Percentiles rank a stretch among this genome's conserved stretches.
These are phyloP conservation scores for Penicillium sp. DNA, from an alignment of 2,329 filamentous ascomycete species.

Conservation along the genomic window DNA sequence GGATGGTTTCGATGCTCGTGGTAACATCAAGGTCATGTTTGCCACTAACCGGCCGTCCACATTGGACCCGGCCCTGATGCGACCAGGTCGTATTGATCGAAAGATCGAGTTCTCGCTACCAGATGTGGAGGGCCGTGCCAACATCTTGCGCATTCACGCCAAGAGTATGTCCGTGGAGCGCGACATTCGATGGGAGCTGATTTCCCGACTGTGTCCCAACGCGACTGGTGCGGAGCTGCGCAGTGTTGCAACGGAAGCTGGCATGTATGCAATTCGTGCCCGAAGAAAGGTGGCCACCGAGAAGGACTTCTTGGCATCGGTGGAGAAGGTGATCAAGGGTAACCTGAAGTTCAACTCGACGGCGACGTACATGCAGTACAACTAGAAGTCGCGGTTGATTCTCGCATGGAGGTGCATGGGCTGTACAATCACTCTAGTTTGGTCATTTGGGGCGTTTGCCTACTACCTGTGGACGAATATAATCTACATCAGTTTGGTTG, in stretches of 20 bases:
- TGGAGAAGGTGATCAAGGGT: constrained; percentile 99
- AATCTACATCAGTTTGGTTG: constrained; percentile 13
- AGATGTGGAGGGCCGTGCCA: constrained; percentile 93
- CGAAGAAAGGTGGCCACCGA: constrained; percentile 95
- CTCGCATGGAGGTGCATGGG: constrained; percentile 25
- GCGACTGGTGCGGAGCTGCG: constrained; percentile 92
- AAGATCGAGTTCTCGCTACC: constrained; percentile 99
- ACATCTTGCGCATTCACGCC: constrained; percentile 95
- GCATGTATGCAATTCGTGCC: constrained; percentile 95
- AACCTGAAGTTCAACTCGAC: constrained; percentile 99
- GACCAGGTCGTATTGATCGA: constrained; percentile 92
- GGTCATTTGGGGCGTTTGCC: constrained; percentile 16
- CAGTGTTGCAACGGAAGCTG: constrained; percentile 94
- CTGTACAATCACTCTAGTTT: constrained; percentile 34
- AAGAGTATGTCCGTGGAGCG: constrained; percentile 99
- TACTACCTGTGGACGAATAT: constrained; percentile 14
- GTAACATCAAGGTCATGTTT: constrained; percentile 99
- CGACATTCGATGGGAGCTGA: constrained; percentile 98
- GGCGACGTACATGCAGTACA: constrained; percentile 98
- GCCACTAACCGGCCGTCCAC: constrained; percentile 95
- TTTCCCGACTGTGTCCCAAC: constrained; percentile 94
- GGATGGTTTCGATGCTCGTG: constrained; percentile 90
- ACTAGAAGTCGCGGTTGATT: constrained; percentile 53
- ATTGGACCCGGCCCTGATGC: constrained; percentile 92
- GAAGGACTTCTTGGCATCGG: constrained; percentile 96